Evolutionary conservation across 495 filamentous ascomycete genomes (phyloP), one percentile per base, ranked within the genome.

Genomic region (Lepidopterella palustris): DNA sequence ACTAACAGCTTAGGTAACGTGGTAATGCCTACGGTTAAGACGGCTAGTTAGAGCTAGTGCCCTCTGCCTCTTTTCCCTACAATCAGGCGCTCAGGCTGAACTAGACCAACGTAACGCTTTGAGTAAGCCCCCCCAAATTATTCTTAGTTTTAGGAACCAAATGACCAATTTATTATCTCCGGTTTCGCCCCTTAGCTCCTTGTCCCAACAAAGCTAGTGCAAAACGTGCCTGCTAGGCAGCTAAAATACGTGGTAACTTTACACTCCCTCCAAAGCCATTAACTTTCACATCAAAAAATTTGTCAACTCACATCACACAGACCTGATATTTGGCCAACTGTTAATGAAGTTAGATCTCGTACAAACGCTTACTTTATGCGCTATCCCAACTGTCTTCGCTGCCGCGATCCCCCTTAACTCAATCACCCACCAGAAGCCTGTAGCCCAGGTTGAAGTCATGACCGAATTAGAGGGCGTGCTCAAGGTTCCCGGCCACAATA

Each of bases 301-400:
- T 49, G n/a, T 49, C n/a, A 49, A 49, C 23, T 49, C 45, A 49
- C 45, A 47, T 47, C 42, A 21, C 45, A 49, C 45, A 49, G 45
- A 49, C 3, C n/a, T 3, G 45, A 49, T 23, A 49, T 49, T 24
- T 49, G n/a, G 45, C 45, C 45, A 49, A 49, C 45, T 49, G n/a
- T 49, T 21, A 49, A 49, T 4, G n/a, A 49, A 21, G 45, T 49
- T 21, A 49, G n/a, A 9, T 49, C 45, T 49, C 45, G 4, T 49
- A 4, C 45, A 49, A 49, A 49, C 45, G 23, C 45, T 49, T 49
- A 24, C 45, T 18, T 21, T 49, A 18, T 49, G 45, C 45, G 23
- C 45, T 21, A 49, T 49, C 45, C n/a, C 45, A 21, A 49, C 45
- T 49, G 45, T 24, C 45, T 49, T 49, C 23, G 45, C 42, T 15